These are phyloP conservation scores for Lichenothelia convexa DNA, from an alignment of 495 filamentous ascomycete species.

Conservation along the genomic window DNA sequence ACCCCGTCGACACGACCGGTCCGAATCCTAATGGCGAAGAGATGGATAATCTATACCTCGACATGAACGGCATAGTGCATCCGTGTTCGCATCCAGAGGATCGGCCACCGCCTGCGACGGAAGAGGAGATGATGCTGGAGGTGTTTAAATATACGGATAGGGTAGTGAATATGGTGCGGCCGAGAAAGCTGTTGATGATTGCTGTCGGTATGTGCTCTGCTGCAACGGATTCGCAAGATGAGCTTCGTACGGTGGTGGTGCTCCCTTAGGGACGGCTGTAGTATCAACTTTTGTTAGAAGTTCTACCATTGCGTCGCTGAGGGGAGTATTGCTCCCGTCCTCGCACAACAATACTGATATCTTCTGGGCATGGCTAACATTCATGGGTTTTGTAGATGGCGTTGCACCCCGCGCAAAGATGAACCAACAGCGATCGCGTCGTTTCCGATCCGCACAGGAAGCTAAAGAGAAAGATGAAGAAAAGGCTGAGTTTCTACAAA, in stretches of 20 bases:
- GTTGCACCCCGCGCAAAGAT: conserved; percentile 90
- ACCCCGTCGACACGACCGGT: conserved; percentile 62
- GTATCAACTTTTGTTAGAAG: too few relatives aligned
- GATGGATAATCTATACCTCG: conserved; percentile 92
- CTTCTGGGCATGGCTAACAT: conserved; percentile 18
- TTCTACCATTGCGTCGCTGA: conserved; percentile 7
- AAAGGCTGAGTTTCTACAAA: conserved; percentile 65
- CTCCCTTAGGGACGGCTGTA: conserved; percentile 7
- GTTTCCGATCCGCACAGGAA: conserved; percentile 85
- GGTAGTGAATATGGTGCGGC: conserved; percentile 95
- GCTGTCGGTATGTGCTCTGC: conserved; percentile 70
- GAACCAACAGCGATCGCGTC: conserved; percentile 88
- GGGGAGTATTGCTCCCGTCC: conserved; percentile 7
- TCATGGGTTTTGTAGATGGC: conserved; percentile 43
- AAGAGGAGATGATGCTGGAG: conserved; percentile 98
- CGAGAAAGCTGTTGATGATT: conserved; percentile 89
- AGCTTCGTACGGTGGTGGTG: background rate
- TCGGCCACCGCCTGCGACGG: conserved; percentile 69
- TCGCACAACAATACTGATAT: background rate
- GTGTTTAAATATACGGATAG: conserved; percentile 95
- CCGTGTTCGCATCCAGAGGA: conserved; percentile 97
- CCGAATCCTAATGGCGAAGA: conserved; percentile 96
- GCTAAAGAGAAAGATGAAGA: conserved; percentile 86
- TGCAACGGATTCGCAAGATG: too few relatives aligned
- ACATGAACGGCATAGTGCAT: conserved; percentile 99